phyloP scores from a whole-genome alignment of 441 rosid species.

The Gossypium armourianum region DNA sequence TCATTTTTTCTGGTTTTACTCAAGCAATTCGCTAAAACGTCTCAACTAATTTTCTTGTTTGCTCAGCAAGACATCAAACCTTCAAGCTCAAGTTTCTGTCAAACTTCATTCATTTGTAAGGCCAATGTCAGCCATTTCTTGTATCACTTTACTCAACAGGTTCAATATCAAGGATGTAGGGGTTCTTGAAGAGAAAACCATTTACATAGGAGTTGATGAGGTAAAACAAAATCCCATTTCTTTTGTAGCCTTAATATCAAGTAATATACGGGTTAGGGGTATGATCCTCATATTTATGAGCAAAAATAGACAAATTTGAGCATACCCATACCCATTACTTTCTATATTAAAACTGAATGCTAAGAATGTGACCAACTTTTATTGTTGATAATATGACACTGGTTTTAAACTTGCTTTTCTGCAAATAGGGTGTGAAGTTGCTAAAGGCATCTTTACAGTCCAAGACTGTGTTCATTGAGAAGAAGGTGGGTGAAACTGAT shows the following conservation, averaged over 20 bases:
- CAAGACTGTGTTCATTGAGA: not conserved
- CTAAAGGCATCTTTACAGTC: conserved; percentile 14
- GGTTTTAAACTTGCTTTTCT: not conserved
- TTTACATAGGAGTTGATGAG: not conserved
- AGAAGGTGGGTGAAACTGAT: not conserved
- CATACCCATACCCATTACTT: no score
- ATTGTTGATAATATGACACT: not conserved
- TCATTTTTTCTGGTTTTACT: no score
- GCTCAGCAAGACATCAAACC: no score
- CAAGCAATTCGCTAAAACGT: no score
- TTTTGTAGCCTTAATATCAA: not conserved
- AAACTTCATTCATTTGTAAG: not conserved
- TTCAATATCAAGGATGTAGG: not conserved
- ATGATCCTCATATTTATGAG: no score
- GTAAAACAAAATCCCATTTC: not conserved
- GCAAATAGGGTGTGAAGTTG: not conserved
- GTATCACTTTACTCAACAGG: not conserved
- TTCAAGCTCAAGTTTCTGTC: no score
- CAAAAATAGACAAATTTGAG: no score
- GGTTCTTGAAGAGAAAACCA: not conserved
- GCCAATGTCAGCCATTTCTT: conserved; percentile 18
- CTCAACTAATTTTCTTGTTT: no score
- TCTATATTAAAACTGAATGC: no score
- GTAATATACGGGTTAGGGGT: no score
- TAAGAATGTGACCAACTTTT: no score